A percentile compares a stretch with the other conserved stretches of the same genome.
These are phyloP conservation scores for Kwoniella dendrophila DNA, from an alignment of 768 basidiomycete genomes.

Conservation along the genomic window DNA sequence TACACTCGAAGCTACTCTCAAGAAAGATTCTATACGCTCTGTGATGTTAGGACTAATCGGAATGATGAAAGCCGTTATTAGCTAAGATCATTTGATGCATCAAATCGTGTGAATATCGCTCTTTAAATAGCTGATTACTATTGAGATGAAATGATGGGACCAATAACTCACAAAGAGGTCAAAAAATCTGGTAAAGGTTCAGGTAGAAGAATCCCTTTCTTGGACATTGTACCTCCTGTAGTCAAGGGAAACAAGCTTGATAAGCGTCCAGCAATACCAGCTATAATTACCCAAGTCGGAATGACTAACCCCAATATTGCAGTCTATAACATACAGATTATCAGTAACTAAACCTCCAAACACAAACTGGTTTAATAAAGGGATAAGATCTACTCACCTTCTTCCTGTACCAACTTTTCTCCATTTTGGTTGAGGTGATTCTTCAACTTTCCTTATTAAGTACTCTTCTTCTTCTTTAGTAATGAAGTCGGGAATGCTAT, in stretches of 20 bases:
- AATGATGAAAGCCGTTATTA: neutral
- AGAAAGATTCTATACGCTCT: conserved; percentile 64
- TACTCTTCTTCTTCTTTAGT: conserved; percentile 73
- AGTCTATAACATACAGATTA: conserved; percentile 31
- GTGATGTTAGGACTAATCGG: conserved; percentile 74
- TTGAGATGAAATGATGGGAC: no score
- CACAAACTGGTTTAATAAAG: neutral
- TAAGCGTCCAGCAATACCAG: neutral
- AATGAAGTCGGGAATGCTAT: conserved; percentile 74
- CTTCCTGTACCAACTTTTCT: conserved; percentile 72
- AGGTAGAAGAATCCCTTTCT: conserved; percentile 66
- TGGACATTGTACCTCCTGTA: conserved; percentile 69
- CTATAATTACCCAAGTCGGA: conserved; percentile 61
- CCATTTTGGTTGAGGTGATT: conserved; percentile 80
- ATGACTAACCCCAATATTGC: conserved; percentile 55
- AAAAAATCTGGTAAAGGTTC: conserved; percentile 74
- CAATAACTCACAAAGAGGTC: conserved; percentile 63
- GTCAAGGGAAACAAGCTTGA: neutral
- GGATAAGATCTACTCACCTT: conserved; percentile 56
- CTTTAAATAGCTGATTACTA: no score
- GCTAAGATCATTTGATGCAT: no score
- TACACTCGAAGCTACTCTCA: conserved; percentile 67
- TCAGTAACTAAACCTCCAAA: conserved; percentile 5
- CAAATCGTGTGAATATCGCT: no score
- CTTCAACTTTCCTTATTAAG: conserved; percentile 76